Conservation (phyloP, 75 land plant species). For the Selaginella tamariscina region DNA sequence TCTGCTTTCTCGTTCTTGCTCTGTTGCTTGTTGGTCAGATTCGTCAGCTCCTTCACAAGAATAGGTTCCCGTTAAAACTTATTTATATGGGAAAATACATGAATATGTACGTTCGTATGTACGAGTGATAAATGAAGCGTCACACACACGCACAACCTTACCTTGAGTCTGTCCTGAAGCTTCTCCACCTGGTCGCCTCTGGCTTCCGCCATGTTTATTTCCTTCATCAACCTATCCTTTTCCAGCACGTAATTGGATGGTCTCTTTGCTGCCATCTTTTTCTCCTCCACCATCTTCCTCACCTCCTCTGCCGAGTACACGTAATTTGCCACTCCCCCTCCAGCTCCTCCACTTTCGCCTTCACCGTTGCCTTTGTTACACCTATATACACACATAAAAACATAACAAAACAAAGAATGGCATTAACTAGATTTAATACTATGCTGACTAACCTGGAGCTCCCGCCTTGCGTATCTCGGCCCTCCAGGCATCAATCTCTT, state of each 20-base stretch:
- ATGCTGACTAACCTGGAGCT: no score
- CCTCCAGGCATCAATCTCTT: slow-evolving; percentile 55
- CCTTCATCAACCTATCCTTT: slow-evolving; percentile 62
- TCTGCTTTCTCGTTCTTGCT: slow-evolving; percentile 59
- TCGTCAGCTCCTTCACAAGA: slow-evolving; percentile 58
- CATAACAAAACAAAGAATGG: no score
- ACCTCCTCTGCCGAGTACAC: slow-evolving; percentile 87
- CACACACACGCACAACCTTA: no score
- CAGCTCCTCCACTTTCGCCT: slow-evolving; percentile 62
- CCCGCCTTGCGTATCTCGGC: slow-evolving; percentile 39
- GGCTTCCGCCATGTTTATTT: slow-evolving; percentile 48
- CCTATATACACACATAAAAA: no score
- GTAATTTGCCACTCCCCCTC: slow-evolving; percentile 37
- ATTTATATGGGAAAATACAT: no score
- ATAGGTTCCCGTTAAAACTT: no score
- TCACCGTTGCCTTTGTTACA: slow-evolving; percentile 37
- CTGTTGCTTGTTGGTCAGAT: slow-evolving; percentile 29
- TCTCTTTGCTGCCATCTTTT: slow-evolving; percentile 61
- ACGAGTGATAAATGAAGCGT: no score
- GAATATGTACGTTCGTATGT: no score
- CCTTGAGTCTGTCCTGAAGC: slow-evolving; percentile 46
- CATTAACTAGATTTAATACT: no score
- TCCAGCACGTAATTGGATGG: slow-evolving; percentile 74
- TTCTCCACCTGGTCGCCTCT: slow-evolving; percentile 57
- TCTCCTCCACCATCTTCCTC: slow-evolving; percentile 88